Evolutionary conservation across 2,329 filamentous ascomycete species (phyloP).

Genomic region (Trichoderma sp.): DNA sequence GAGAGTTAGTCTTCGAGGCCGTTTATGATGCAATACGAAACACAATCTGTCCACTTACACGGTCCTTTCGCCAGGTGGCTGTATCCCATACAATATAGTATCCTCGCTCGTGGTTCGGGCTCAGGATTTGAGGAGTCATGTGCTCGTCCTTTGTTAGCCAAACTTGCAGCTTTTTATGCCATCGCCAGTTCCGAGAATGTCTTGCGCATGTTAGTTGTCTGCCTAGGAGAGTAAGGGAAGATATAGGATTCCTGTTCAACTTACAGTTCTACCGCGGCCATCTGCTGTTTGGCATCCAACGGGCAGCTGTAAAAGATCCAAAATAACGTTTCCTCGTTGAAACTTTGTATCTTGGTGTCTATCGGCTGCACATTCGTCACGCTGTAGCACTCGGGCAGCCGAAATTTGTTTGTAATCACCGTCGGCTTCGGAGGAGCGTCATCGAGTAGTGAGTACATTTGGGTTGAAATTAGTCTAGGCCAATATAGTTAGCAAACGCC

Average conservation of each 20-base stretch:
- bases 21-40: not conserved
- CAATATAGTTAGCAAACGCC: not conserved
- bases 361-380: slow-evolving; percentile 64
- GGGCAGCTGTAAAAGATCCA: slow-evolving; percentile 69
- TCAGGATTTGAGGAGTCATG: slow-evolving; percentile 59
- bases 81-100: slow-evolving; percentile 67
- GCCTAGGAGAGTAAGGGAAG: not conserved
- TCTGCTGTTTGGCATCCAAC: slow-evolving; percentile 58
- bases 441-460: slow-evolving; percentile 60
- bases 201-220: slow-evolving; percentile 35
- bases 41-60: slow-evolving; percentile 44
- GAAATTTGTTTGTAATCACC: slow-evolving; percentile 49
- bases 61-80: slow-evolving; percentile 58
- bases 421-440: slow-evolving; percentile 56
- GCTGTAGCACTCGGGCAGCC: slow-evolving; percentile 63
- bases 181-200: slow-evolving; percentile 63
- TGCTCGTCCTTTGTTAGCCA: slow-evolving; percentile 67
- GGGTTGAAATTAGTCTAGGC: slow-evolving; percentile 53
- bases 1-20: not conserved
- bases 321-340: slow-evolving; percentile 66
- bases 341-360: slow-evolving; percentile 62
- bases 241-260: slow-evolving; percentile 24
- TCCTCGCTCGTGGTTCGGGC: slow-evolving; percentile 58
- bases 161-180: slow-evolving; percentile 63
- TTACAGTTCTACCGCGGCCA: slow-evolving; percentile 62